Evolutionary conservation across 345 rosid genomes (phyloP).

Genomic region (Geranium brycei): DNA sequence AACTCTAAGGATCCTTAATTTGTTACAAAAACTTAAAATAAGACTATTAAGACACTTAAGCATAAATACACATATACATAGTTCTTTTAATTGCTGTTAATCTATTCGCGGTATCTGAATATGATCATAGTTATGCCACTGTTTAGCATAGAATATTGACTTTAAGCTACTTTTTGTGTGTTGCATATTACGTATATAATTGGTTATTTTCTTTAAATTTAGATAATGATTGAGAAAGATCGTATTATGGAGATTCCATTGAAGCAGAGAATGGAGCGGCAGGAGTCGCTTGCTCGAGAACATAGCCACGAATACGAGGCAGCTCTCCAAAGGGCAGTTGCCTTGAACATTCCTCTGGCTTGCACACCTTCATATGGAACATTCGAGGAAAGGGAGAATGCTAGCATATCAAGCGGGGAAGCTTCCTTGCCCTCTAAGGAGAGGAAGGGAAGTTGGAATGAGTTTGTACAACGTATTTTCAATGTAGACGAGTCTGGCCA

Average conservation of each 20-base stretch:
- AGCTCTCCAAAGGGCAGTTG: slow-evolving; percentile 61
- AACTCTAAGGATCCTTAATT: no score
- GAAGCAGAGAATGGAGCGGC: slow-evolving; percentile 73
- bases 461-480: slow-evolving; percentile 35
- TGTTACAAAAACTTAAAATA: no score
- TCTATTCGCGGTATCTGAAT: no score
- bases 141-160: neutral
- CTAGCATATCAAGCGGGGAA: slow-evolving; percentile 27
- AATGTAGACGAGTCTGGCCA: slow-evolving; percentile 43
- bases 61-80: no score
- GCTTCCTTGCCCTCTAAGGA: slow-evolving; percentile 26
- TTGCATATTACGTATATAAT: neutral
- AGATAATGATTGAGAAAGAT: slow-evolving; percentile 80
- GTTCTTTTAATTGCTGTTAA: no score
- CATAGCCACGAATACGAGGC: slow-evolving; percentile 72
- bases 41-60: no score
- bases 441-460: slow-evolving; percentile 43
- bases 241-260: slow-evolving; percentile 52
- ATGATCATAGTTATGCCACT: no score
- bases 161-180: neutral
- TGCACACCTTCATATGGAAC: slow-evolving; percentile 63
- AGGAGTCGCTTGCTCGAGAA: slow-evolving; percentile 52
- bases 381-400: slow-evolving; percentile 53
- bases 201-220: slow-evolving; percentile 6
- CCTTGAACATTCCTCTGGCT: slow-evolving; percentile 56